phyloP scores from a whole-genome alignment of 2,329 filamentous ascomycete genomes.

The Fusarium secorum region DNA sequence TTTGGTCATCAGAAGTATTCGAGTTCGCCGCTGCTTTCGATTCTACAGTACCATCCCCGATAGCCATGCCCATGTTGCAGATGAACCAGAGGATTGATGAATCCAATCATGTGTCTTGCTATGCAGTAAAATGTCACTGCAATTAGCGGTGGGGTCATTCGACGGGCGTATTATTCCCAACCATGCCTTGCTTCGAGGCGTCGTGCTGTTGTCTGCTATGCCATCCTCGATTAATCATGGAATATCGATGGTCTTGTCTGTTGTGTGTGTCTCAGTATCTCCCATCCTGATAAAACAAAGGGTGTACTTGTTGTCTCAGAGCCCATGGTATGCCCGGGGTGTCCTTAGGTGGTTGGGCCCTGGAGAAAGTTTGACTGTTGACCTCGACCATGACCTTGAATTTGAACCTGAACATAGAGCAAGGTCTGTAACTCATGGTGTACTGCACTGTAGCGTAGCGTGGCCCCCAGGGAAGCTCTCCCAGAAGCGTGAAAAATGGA shows the following conservation, averaged over 20 bases:
- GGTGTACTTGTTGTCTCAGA: conserved; percentile 19
- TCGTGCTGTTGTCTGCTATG: conserved; percentile 1
- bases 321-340: conserved; percentile 1
- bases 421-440: not conserved
- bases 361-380: conserved; percentile 4
- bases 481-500: conserved; percentile 18
- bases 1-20: not conserved
- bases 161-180: not conserved
- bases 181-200: conserved; percentile 2
- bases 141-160: conserved; percentile 12
- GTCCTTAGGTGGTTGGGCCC: conserved; percentile 5
- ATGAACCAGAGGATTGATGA: not conserved
- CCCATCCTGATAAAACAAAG: not conserved
- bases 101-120: not conserved
- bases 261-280: conserved; percentile 3
- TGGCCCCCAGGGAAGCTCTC: conserved; percentile 13
- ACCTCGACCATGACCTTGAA: not conserved
- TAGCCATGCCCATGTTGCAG: not conserved
- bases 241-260: conserved; percentile 6
- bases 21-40: conserved; percentile 7
- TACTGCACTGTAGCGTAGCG: conserved; percentile 3
- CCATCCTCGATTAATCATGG: conserved; percentile 2
- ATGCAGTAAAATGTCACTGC: conserved; percentile 23
- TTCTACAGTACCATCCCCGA: not conserved
- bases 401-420: not conserved